Conservation (phyloP, 768 basidiomycete species). For the Rossbeevera mucosa region DNA sequence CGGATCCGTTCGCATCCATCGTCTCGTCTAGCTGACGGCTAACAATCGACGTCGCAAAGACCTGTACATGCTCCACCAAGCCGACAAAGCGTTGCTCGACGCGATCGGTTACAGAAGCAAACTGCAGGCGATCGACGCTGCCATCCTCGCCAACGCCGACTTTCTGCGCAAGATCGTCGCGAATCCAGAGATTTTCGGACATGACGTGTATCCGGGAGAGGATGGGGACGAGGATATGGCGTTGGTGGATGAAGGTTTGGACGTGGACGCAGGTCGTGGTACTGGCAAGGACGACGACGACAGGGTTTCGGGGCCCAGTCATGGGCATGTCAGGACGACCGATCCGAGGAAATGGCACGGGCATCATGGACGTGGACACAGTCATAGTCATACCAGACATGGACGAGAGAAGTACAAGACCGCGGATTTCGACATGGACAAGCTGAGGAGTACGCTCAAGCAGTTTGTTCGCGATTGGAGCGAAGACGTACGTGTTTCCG, state of each 20-base stretch:
- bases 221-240: conserved; percentile 7
- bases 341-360: conserved; percentile 12
- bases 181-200: conserved; percentile 78
- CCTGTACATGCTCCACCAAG: conserved; percentile 60
- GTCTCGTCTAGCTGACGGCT: conserved; percentile 41
- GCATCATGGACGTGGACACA: not conserved
- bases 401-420: conserved; percentile 39
- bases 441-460: conserved; percentile 85
- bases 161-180: conserved; percentile 70
- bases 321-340: conserved; percentile 7
- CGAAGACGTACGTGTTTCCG: conserved; percentile 50
- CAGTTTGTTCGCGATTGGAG: conserved; percentile 96
- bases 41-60: conserved; percentile 74
- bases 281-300: not conserved
- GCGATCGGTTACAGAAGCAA: conserved; percentile 73
- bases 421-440: conserved; percentile 81
- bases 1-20: not conserved
- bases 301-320: conserved; percentile 1
- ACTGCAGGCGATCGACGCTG: conserved; percentile 72
- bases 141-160: conserved; percentile 74
- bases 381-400: too few species aligned
- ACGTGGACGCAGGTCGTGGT: not conserved
- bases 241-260: conserved; percentile 24
- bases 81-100: conserved; percentile 66
- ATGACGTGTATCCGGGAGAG: conserved; percentile 30